Percentiles rank a stretch among this genome's conserved stretches.
Evolutionary conservation across 495 filamentous ascomycete species (phyloP).

Genomic region (Hyaloscypha hepaticicola): DNA sequence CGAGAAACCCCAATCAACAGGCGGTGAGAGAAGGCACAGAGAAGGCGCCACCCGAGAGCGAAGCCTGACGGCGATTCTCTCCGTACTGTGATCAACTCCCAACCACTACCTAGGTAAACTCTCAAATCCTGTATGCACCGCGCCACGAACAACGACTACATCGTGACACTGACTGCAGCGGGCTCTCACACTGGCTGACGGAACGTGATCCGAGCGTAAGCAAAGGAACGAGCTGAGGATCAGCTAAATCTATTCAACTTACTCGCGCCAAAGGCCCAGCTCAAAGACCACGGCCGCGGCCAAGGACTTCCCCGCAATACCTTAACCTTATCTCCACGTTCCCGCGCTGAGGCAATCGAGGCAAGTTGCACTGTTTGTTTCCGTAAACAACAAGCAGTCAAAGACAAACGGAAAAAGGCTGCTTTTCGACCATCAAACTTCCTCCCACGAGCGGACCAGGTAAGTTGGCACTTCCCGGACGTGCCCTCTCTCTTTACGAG

Average conservation of each 20-base stretch:
- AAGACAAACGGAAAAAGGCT: conserved; percentile 7
- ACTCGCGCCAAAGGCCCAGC: neutral
- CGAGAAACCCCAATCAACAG: neutral
- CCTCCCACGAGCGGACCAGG: neutral
- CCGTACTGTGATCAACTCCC: too few species aligned
- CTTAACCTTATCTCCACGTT: neutral
- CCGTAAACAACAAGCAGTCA: neutral
- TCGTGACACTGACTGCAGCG: neutral
- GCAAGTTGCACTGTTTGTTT: neutral
- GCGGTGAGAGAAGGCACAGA: neutral
- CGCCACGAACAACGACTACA: neutral
- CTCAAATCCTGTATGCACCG: neutral
- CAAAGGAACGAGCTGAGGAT: neutral
- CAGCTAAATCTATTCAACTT: neutral
- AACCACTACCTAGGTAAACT: too few species aligned
- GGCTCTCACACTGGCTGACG: neutral
- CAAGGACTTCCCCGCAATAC: neutral
- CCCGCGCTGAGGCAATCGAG: neutral
- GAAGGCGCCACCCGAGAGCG: too few species aligned
- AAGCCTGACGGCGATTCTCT: too few species aligned
- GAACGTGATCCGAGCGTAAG: neutral
- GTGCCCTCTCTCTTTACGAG: neutral
- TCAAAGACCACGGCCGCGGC: neutral
- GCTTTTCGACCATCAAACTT: neutral
- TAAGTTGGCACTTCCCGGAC: conserved; percentile 3